Evolutionary conservation across 371 early-diverging fungal species (phyloP).

Genomic region (Apophysomyces elegans): DNA sequence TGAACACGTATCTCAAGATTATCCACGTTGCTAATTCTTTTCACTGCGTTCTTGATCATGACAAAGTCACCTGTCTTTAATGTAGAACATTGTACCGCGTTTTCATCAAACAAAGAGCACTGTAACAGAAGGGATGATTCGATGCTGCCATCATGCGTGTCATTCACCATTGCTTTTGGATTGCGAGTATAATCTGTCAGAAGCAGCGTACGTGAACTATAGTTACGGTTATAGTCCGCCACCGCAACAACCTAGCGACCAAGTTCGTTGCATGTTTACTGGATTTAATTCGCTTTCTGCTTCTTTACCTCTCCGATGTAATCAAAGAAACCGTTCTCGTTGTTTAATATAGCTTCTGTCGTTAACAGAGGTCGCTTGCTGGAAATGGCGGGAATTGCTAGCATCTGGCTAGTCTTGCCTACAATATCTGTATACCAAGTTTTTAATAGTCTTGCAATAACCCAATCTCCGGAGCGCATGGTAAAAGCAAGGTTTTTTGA

Average conservation of each 20-base stretch:
- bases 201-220: neutral
- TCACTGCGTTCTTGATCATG: slow-evolving; percentile 8
- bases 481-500: slow-evolving; percentile 4
- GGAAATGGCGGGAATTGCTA: too few relatives aligned
- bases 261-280: neutral
- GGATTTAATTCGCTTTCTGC: neutral
- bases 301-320: slow-evolving; percentile 1
- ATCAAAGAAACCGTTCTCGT: neutral
- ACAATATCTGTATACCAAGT: neutral
- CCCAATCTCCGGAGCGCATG: neutral
- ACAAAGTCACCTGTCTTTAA: slow-evolving; percentile 21
- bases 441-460: neutral
- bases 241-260: neutral
- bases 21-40: slow-evolving; percentile 10
- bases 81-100: slow-evolving; percentile 16
- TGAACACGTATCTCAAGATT: slow-evolving; percentile 15
- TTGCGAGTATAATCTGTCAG: slow-evolving; percentile 37
- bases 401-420: neutral
- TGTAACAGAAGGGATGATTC: slow-evolving; percentile 15
- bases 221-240: neutral
- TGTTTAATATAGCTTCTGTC: neutral
- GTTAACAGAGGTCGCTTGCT: neutral
- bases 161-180: slow-evolving; percentile 5
- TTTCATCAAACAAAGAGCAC: slow-evolving; percentile 32
- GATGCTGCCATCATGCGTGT: slow-evolving; percentile 3